Conservation (phyloP, 352 stramenopile genomes). For the Blastocystis sp. region DNA sequence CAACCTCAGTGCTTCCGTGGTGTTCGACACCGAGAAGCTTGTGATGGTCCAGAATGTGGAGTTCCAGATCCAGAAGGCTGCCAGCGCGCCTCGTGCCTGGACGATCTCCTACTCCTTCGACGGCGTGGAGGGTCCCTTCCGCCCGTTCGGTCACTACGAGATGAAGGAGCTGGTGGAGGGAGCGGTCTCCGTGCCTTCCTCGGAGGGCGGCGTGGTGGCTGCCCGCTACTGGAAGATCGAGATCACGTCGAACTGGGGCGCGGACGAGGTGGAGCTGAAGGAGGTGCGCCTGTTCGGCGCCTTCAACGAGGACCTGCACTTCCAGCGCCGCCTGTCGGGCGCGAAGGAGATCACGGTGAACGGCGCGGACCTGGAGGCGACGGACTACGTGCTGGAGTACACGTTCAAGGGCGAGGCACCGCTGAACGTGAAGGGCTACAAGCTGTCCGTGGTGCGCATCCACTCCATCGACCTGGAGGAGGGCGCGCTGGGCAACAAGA, state of each 20-base stretch:
- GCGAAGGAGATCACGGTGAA: conserved; percentile 46
- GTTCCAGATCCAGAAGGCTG: conserved; percentile 37
- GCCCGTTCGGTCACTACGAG: background rate
- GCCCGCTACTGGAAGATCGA: conserved; percentile 67
- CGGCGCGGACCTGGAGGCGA: conserved; percentile 31
- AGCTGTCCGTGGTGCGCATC: conserved; percentile 52
- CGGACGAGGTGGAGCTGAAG: conserved; percentile 47
- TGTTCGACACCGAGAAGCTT: conserved; percentile 69
- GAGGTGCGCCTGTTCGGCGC: conserved; percentile 49
- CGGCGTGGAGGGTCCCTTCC: conserved; percentile 36
- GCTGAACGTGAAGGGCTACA: conserved; percentile 32
- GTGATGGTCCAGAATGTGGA: conserved; percentile 54
- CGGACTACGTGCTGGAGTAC: conserved; percentile 65
- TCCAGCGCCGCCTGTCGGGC: conserved; percentile 23
- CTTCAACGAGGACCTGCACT: background rate
- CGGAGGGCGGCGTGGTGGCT: conserved; percentile 37
- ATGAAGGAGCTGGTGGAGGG: conserved; percentile 42
- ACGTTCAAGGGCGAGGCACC: conserved; percentile 35
- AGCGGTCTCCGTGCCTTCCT: conserved; percentile 10
- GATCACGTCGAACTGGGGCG: conserved; percentile 66
- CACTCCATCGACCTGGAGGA: conserved; percentile 28
- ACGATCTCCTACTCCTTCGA: conserved; percentile 60
- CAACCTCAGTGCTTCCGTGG: conserved; percentile 63
- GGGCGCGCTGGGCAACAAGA: conserved; percentile 27
- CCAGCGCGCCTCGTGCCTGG: conserved; percentile 54